Evolutionary conservation across 139 green algal species (phyloP), one percentile per base, ranked within the genome.

Genomic region (Spirogloea muscicola): DNA sequence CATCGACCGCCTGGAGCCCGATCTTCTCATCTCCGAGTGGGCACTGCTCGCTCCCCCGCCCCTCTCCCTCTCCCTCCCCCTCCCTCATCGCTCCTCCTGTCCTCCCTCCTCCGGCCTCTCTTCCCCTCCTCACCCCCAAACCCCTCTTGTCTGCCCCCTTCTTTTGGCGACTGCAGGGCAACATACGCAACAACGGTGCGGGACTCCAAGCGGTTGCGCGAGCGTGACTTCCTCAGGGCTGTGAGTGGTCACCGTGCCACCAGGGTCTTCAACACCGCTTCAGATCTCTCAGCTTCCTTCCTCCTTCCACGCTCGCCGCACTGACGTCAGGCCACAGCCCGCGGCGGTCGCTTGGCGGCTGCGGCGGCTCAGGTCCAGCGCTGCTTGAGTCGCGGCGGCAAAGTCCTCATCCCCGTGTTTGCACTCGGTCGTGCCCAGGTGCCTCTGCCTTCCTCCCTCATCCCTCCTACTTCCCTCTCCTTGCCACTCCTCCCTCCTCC

Each of bases 171-270:
- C 18, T 39, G 61, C 66, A 79, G 70, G 48, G 83, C 84, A 41
- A 92, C 88, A 4, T 92, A 92, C 60, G 87, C 84, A n/a, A 88
- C 86, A 36, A 90, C 82, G 13, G 60, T 91, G 9, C 66, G 87
- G 0, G 86, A 88, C 40, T 76, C 76, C 49, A 85, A 84, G 55
- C 67, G 75, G 36, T 49, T 55, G 2, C 68, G 87, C 0, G 87
- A 91, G 76, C 37, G 74, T 9, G 85, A 87, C n/a, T 84, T 90
- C 29, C 52, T 91, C 49, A 72, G 58, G 31, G 68, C 68, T 31
- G 68, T 77, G 33, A 34, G 59, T 62, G 39, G n/a, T n/a, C n/a
- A n/a, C n/a, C n/a, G n/a, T n/a, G n/a, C n/a, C n/a, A n/a, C n/a
- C n/a, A n/a, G n/a, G n/a, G n/a, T n/a, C n/a, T n/a, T n/a, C n/a